A percentile compares a stretch with the other conserved stretches of the same genome.
Evolutionary conservation across 129 eudicot genomes (phyloP).

Genomic region (Ambrosia artemisiifolia): DNA sequence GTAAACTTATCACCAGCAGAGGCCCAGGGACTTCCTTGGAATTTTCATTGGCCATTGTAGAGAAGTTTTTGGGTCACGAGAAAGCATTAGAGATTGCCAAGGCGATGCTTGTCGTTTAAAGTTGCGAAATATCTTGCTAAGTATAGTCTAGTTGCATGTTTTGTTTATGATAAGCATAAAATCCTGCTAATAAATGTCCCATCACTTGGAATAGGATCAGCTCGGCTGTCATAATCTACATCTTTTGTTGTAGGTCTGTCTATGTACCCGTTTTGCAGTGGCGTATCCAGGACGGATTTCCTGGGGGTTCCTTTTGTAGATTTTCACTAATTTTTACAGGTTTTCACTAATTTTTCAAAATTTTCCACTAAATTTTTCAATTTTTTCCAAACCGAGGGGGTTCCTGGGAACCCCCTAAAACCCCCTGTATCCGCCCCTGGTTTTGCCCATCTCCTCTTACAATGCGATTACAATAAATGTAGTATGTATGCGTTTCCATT

Average conservation of each 20-base stretch:
- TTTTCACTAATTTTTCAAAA: too few relatives aligned
- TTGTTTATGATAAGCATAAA: background rate
- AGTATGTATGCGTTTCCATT: background rate
- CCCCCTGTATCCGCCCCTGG: too few relatives aligned
- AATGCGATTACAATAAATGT: background rate
- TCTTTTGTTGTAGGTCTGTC: background rate
- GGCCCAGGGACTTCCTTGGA: slow-evolving; percentile 93
- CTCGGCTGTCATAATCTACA: background rate
- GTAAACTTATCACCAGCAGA: slow-evolving; percentile 84
- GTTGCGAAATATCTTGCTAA: background rate
- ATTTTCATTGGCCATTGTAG: slow-evolving; percentile 82
- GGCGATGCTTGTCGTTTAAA: slow-evolving; percentile 50
- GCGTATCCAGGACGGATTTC: too few relatives aligned
- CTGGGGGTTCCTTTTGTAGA: too few relatives aligned
- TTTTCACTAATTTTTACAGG: too few relatives aligned
- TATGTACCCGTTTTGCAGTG: background rate
- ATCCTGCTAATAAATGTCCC: background rate
- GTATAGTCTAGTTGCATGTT: slow-evolving; percentile 19
- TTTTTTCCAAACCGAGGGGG: too few relatives aligned
- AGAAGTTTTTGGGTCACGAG: slow-evolving; percentile 65
- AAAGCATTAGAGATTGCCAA: slow-evolving; percentile 80
- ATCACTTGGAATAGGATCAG: background rate
- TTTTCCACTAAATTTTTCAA: too few relatives aligned
- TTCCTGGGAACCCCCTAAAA: too few relatives aligned
- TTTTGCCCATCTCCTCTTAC: background rate